Evolutionary conservation across 2,329 filamentous ascomycete genomes (phyloP).

Genomic region (Tolypocladium nubicola): DNA sequence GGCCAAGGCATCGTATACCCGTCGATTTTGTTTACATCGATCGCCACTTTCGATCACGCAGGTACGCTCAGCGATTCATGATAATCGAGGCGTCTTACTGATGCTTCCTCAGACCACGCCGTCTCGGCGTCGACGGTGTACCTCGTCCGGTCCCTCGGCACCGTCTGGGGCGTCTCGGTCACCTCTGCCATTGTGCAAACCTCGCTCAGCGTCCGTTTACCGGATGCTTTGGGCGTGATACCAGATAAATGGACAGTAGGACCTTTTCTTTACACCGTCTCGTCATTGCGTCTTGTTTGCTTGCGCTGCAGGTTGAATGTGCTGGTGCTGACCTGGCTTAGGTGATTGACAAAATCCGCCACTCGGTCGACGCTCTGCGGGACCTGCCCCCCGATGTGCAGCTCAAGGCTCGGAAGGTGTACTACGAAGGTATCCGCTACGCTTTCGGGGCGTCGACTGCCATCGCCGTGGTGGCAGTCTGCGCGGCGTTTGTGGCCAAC

Average conservation of each 20-base stretch:
- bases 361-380: conserved; percentile 46
- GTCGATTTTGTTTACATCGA: conserved; percentile 46
- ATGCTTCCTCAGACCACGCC: conserved; percentile 37
- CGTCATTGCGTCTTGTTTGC: neutral
- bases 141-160: conserved; percentile 51
- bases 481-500: conserved; percentile 18
- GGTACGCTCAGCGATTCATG: conserved; percentile 21
- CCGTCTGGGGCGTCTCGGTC: conserved; percentile 53
- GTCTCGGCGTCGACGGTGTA: conserved; percentile 54
- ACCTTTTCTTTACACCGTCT: conserved; percentile 11
- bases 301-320: neutral
- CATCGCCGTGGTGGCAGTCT: conserved; percentile 34
- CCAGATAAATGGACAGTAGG: conserved; percentile 48
- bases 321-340: conserved; percentile 18
- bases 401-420: conserved; percentile 43
- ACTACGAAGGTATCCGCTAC: conserved; percentile 47
- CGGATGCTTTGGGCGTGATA: conserved; percentile 40
- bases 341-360: conserved; percentile 51
- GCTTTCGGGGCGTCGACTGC: conserved; percentile 45
- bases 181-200: conserved; percentile 54
- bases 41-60: conserved; percentile 51
- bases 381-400: conserved; percentile 45
- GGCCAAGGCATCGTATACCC: conserved; percentile 52
- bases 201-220: conserved; percentile 42
- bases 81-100: too few species aligned